phyloP scores from a whole-genome alignment of 164 flowering plant genomes.

The Santalum album region DNA sequence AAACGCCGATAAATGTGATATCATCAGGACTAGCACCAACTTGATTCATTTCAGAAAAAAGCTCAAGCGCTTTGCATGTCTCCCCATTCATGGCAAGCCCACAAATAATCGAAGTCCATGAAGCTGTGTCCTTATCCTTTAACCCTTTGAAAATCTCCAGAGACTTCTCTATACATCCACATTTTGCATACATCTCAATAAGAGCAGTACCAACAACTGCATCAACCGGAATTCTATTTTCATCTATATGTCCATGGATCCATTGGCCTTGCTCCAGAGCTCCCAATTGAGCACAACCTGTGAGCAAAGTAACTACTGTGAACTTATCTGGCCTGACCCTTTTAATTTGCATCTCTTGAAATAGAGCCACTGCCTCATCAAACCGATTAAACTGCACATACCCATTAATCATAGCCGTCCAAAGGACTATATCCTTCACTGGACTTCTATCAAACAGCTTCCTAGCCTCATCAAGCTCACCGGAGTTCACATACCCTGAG shows the following conservation, averaged over 20 bases:
- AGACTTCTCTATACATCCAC: slow-evolving; percentile 62
- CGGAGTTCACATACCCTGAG: slow-evolving; percentile 53
- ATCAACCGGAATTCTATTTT: slow-evolving; percentile 36
- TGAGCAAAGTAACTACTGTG: slow-evolving; percentile 56
- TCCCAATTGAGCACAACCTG: slow-evolving; percentile 73
- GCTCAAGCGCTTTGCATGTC: slow-evolving; percentile 41
- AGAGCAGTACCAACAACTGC: slow-evolving; percentile 69
- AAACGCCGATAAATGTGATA: slow-evolving; percentile 65
- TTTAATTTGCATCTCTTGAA: slow-evolving; percentile 53
- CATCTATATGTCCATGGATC: slow-evolving; percentile 55
- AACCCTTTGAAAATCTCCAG: slow-evolving; percentile 44
- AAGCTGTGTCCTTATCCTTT: slow-evolving; percentile 46
- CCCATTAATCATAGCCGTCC: slow-evolving; percentile 89
- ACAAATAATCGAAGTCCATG: slow-evolving; percentile 70
- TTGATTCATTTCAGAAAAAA: slow-evolving; percentile 48
- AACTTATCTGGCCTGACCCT: slow-evolving; percentile 53
- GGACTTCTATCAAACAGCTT: slow-evolving; percentile 59
- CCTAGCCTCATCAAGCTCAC: slow-evolving; percentile 57
- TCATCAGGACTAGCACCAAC: slow-evolving; percentile 53
- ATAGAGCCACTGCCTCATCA: slow-evolving; percentile 59
- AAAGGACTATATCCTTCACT: slow-evolving; percentile 53
- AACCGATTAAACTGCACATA: slow-evolving; percentile 60
- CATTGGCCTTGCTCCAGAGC: slow-evolving; percentile 83
- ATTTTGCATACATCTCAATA: slow-evolving; percentile 79
- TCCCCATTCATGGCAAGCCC: slow-evolving; percentile 74